Evolutionary conservation across 75 land plant species (phyloP), one percentile per base, ranked within the genome.

Genomic region (Isoetes taiwanensis): DNA sequence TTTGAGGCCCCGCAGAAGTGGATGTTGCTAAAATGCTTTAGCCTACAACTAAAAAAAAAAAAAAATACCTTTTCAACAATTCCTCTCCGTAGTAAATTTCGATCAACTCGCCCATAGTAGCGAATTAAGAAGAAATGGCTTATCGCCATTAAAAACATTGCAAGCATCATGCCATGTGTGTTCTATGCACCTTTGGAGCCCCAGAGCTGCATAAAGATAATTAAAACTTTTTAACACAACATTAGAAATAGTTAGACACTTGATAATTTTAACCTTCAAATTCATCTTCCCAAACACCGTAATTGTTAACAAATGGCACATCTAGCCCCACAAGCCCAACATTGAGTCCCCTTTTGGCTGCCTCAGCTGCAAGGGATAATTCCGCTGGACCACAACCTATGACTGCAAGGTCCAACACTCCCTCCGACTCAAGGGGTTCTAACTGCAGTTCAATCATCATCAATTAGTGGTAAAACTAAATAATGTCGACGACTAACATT

Each of bases 341-440:
- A 19, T 35, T 79, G 24, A 93, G 71, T 25, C 95, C 98, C 56
- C 66, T 68, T 58, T 84, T 87, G 5, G 93, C 95, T 29, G 95
- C 80, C 46, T 93, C 98, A 14, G 95, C 94, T 54, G 98, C 98
- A 31, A 93, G 66, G 43, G 85, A 82, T 30, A 93, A 72, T 32
- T 95, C 98, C 55, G 98, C 98, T 25, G 98, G 98, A 21, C 98
- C 98, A 70, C 98, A 93, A 14, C 98, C 98, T 67, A 93, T 81
- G 35, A 93, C 90, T 34, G 86, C 75, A 78, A 93, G 63, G 69
- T 93, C 98, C 64, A 87, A 61, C n/a, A n/a, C 62, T 52, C 72
- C 76, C 30, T 57, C 78, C 23, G 38, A 25, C 21, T 68, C 50
- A 46, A 90, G 74, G 39, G 77, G 78, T 43, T 70, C 73, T 54